phyloP scores from a whole-genome alignment of 345 rosid genomes.

The Citropsis articulata region DNA sequence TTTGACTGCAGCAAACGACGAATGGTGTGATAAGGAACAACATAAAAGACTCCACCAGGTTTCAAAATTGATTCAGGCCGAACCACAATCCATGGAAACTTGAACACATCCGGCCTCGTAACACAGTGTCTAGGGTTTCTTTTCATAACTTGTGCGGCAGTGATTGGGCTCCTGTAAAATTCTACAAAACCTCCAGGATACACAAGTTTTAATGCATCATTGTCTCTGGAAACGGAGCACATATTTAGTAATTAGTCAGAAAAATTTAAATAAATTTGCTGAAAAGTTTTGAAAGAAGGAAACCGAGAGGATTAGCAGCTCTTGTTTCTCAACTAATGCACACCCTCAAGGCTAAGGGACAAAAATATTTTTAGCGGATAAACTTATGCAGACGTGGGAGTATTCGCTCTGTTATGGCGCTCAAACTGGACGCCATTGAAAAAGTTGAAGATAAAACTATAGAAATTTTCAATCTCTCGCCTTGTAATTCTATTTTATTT shows the following conservation, averaged over 20 bases:
- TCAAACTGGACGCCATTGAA: not conserved
- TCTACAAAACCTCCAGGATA: conserved; percentile 37
- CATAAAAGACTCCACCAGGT: conserved; percentile 34
- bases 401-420: not conserved
- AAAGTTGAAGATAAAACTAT: not conserved
- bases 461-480: not conserved
- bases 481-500: not conserved
- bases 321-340: not conserved
- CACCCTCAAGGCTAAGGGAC: not conserved
- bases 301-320: not conserved
- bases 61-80: conserved; percentile 34
- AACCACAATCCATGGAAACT: conserved; percentile 44
- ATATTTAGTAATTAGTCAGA: not conserved
- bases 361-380: not conserved
- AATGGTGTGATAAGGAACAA: conserved; percentile 40
- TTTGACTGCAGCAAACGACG: conserved; percentile 18
- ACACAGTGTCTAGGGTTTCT: conserved; percentile 46
- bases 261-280: too few species aligned
- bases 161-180: conserved; percentile 24
- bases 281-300: not conserved
- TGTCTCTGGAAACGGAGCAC: conserved; percentile 9
- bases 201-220: conserved; percentile 35
- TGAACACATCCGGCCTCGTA: conserved; percentile 43
- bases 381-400: not conserved
- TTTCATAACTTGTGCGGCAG: conserved; percentile 41